Base-by-base conservation (phyloP, 257 asterid genomes). In the Anisodus tanguticus region DNA sequence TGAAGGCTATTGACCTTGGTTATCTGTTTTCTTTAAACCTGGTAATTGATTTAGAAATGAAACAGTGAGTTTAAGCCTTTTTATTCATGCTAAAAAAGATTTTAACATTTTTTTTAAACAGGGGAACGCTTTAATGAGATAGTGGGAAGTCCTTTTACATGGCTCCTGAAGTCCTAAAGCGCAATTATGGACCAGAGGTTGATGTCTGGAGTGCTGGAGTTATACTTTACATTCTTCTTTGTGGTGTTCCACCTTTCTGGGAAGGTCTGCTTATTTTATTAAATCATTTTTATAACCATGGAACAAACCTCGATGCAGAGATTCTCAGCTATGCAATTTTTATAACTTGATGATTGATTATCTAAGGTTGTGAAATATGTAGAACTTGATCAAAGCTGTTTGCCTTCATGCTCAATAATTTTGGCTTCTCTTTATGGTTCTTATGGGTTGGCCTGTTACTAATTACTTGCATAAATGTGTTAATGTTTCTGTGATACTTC, bases 241-340 rank as follows among this genome's bases (percentile, higher is more conserved):
- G 97, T 85, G 97, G 97, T 63, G 97, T 90, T 80, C 97, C 97
- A 66, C 97, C 97, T 8, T 93, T 93, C 86, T 92, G 97, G 97
- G 97, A 94, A 87, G 97, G 97, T 93, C 26, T 51, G 51, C 81
- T 0, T 26, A 51, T 41, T 76, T 13, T 51, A 53, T 26, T 12
- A 22, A 22, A 22, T 22, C 26, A 22, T 22, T 22, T 22, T 22
- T 22, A 22, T 22, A 22, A 26, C 39, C 63, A 26, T 13, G 19
- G 22, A 76, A 51, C 3, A 8, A 51, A 76, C 47, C 13, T 76
- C 59, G 8, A 51, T 51, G 63, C 81, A 26, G 47, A 26, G 19
- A 26, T 76, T 53, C 26, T 76, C 81, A 26, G 26, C 26, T 22
- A 12, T 26, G 13, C 49, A 51, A 76, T 15, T 4, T 71, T n/a